Evolutionary conservation across 495 filamentous ascomycete species (phyloP).

Genomic region (Aspergillus coremiiformis): DNA sequence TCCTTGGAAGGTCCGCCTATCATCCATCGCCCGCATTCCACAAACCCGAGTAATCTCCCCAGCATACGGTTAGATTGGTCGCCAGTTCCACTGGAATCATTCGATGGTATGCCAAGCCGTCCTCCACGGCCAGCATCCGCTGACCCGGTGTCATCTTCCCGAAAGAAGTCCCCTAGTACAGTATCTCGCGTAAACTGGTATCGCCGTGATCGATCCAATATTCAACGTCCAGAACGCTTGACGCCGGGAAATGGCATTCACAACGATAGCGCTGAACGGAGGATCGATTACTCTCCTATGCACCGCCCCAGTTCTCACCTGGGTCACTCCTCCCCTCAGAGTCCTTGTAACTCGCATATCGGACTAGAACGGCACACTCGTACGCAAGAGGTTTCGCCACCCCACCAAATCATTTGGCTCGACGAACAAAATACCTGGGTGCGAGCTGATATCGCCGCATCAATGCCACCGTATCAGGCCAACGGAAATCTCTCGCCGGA

Average conservation of each 20-base stretch:
- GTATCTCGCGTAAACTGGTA: constrained; percentile 1
- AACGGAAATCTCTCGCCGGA: not conserved
- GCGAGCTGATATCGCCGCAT: not conserved
- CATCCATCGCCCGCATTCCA: constrained; percentile 9
- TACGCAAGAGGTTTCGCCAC: constrained; percentile 1
- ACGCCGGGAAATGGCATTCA: not conserved
- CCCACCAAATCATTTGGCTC: constrained; percentile 17
- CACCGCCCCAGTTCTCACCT: not conserved
- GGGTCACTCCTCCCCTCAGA: not conserved
- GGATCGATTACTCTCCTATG: not conserved
- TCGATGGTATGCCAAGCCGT: constrained; percentile 5
- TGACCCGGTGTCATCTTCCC: not conserved
- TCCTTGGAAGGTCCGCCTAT: constrained; percentile 35
- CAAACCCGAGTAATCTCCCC: constrained; percentile 1
- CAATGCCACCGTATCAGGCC: not conserved
- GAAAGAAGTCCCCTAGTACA: constrained; percentile 4
- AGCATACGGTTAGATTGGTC: constrained; percentile 1
- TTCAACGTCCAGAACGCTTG: not conserved
- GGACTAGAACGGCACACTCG: not conserved
- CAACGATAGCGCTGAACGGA: not conserved
- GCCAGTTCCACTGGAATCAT: not conserved
- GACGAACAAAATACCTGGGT: constrained; percentile 19
- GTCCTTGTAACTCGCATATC: not conserved
- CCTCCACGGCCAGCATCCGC: constrained; percentile 17
- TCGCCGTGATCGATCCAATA: not conserved